Evolutionary conservation across 257 asterid genomes (phyloP), one percentile per base, ranked within the genome.

Genomic region (Solanum lignicaule): DNA sequence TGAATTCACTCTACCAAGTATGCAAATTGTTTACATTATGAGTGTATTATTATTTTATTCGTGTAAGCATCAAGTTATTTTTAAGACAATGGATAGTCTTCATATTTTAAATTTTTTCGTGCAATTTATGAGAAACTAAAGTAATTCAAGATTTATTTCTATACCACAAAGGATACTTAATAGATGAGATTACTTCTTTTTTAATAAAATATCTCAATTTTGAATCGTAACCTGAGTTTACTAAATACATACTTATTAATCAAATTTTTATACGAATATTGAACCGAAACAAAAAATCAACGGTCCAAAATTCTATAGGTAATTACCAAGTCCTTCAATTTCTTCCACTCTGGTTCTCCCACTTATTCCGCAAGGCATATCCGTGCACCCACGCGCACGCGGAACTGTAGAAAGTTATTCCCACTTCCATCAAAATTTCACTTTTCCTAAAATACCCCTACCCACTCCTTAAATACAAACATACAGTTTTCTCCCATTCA

Each of bases 391-490:
- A 74, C 83, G 83, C 83, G 21, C 60, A 38, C 60, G 33, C 35
- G 12, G 13, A 38, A 76, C 78, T 71, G 78, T 71, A 29, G 38
- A 66, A 66, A 25, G 9, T n/a, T 74, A 21, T 74, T 74, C 83
- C 48, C 13, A 60, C 14, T 60, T 23, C 25, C 29, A 23, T 21
- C 16, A 20, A 43, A 35, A 35, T 10, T 33, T 60, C 36, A 62
- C 52, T 65, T 39, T 84, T 36, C 87, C 87, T 9, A 84, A 84
- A 62, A 39, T 84, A 29, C 87, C 87, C 87, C 87, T 84, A 20
- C 78, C 5, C 87, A 38, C 65, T 35, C 78, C 25, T 5, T 78
- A 41, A n/a, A 15, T 55, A n/a, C 87, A 48, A 58, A 5, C 20
- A 83, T 4, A 20, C 86, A 65, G 15, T 65, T 58, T 23, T 43